Percentiles rank a stretch among this genome's conserved stretches.
Conservation (phyloP, 768 basidiomycete genomes). For the Boletus barrowsii region DNA sequence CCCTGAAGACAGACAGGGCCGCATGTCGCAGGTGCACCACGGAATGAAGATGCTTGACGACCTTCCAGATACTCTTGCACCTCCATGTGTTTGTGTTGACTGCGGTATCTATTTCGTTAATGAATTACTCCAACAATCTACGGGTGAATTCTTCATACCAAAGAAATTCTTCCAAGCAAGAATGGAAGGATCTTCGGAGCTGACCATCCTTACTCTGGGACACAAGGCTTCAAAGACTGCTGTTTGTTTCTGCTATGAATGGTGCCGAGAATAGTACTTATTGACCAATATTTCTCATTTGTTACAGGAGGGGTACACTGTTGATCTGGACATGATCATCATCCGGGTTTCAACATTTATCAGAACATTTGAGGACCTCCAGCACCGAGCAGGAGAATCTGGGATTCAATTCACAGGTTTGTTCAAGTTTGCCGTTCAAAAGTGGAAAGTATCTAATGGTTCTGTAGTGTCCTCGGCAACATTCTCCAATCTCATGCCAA, state of each 20-base stretch:
- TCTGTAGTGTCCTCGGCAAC: neutral
- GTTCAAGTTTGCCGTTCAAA: neutral
- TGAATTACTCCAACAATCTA: slow-evolving; percentile 15
- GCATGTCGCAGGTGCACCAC: slow-evolving; percentile 26
- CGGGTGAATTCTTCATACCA: slow-evolving; percentile 11
- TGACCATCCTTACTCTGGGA: neutral
- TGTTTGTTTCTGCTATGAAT: neutral
- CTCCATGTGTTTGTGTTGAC: slow-evolving; percentile 22
- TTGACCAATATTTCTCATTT: neutral
- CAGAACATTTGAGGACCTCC: slow-evolving; percentile 12
- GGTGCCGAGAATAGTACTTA: neutral
- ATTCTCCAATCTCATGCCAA: slow-evolving; percentile 17
- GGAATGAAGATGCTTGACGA: slow-evolving; percentile 29
- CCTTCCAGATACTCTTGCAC: slow-evolving; percentile 21
- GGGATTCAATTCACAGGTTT: slow-evolving; percentile 4
- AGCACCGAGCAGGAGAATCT: neutral
- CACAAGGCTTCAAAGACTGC: slow-evolving; percentile 1
- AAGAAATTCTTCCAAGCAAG: slow-evolving; percentile 13
- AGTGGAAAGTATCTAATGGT: too few species aligned
- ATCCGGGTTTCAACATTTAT: slow-evolving; percentile 5
- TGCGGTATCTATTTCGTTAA: slow-evolving; percentile 22
- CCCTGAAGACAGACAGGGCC: slow-evolving; percentile 20
- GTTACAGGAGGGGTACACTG: slow-evolving; percentile 6
- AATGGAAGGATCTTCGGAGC: neutral
- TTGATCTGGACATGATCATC: slow-evolving; percentile 5